Base-by-base conservation (phyloP, 768 basidiomycete genomes). In the Cubamyces lactineus region DNA sequence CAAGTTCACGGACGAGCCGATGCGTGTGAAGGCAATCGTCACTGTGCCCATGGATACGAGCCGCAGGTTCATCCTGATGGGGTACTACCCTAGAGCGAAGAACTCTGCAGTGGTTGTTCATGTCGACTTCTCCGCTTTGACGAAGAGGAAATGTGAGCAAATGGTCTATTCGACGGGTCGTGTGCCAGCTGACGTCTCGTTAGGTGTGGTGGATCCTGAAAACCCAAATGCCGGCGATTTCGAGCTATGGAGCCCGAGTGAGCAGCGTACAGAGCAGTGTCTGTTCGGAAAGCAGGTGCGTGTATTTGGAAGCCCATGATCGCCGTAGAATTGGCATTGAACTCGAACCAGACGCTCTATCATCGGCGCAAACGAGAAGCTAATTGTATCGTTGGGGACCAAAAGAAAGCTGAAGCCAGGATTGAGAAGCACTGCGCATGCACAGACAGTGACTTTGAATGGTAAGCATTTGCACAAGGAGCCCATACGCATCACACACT, bases 191-290 rank as follows among this genome's bases (percentile, higher is more conserved):
- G 64, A 48, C 45, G 11, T 40, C 23, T 1, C 55, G 23, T 1
- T 63, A 96, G 95, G 96, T 73, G 75, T 79, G 1, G 76, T 96
- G 48, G 84, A 82, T 61, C 53, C 82, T 5, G 82, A 94, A 1
- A 77, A 97, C 69, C 88, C 95, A 7, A 82, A 81, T 17, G 77
- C 88, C 41, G 96, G 98, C 70, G 97, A 99, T 76, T 98, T 98
- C 71, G 96, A 98, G 72, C 76, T 97, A 1, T 98, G 97, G 97
- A 94, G 91, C 71, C 97, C 96, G 0, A 92, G 91, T 60, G 90
- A 96, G 70, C 87, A 87, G 48, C 85, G 97, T n/a, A 77, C 83
- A 38, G 95, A 98, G 70, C 78, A 79, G 8, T 99, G 97, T 75
- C 77, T 98, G 26, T 99, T 98, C 66, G 97, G 97, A 21, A 84